Percentiles rank a stretch among this genome's conserved stretches.
phyloP scores from a whole-genome alignment of 345 rosid genomes.

The Gossypium longicalyx region DNA sequence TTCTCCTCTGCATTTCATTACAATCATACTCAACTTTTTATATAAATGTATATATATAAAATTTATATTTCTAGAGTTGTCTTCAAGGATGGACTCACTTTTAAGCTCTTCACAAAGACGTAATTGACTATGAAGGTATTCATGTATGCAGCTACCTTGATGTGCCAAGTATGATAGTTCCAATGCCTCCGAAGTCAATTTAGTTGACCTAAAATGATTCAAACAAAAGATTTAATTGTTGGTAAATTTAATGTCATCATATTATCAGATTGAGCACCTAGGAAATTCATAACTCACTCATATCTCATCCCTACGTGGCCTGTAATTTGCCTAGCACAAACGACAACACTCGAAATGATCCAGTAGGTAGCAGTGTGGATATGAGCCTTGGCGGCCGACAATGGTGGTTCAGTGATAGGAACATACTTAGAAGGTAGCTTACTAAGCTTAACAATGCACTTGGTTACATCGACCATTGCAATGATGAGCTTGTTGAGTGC shows the following conservation, averaged over 20 bases:
- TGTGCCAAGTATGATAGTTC: constrained; percentile 67
- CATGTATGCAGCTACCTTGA: constrained; percentile 45
- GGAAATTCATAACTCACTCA: constrained; percentile 36
- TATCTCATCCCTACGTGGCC: constrained; percentile 52
- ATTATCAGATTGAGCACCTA: too few relatives aligned
- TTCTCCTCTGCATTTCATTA: constrained; percentile 33
- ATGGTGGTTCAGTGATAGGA: constrained; percentile 34
- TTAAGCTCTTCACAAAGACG: constrained; percentile 28
- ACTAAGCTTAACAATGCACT: constrained; percentile 45
- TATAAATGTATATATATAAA: too few relatives aligned
- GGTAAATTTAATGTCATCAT: background rate
- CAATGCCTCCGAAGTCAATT: constrained; percentile 61
- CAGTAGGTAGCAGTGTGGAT: constrained; percentile 72
- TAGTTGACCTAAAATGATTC: constrained; percentile 34
- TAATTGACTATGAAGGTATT: constrained; percentile 35
- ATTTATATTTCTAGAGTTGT: too few relatives aligned
- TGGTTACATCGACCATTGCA: constrained; percentile 49
- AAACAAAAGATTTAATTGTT: background rate
- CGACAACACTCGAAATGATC: constrained; percentile 63
- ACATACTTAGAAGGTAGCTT: constrained; percentile 56
- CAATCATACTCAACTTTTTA: too few relatives aligned
- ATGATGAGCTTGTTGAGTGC: constrained; percentile 37
- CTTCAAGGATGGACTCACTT: constrained; percentile 26
- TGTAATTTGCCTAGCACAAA: constrained; percentile 60
- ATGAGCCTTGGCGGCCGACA: constrained; percentile 35